A percentile compares a stretch with the other conserved stretches of the same genome.
These are phyloP conservation scores for Dactylis glomerata DNA, from an alignment of 176 grass and related monocot genomes.

Conservation along the genomic window DNA sequence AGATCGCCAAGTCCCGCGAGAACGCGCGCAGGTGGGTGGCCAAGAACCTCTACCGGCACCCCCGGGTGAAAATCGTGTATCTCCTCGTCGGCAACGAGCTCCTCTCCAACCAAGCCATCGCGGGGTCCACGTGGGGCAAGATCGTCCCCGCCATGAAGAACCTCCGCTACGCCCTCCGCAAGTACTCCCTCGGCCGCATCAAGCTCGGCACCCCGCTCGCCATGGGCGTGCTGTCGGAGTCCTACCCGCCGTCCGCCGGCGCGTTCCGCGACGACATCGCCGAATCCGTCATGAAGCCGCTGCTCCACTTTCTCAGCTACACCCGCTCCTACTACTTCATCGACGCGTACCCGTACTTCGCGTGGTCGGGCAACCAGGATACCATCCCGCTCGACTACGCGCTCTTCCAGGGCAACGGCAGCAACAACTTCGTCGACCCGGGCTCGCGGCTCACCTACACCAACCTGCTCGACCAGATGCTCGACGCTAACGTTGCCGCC, in stretches of 20 bases:
- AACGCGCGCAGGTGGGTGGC: constrained; percentile 52
- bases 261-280: constrained; percentile 66
- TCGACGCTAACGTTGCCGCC: constrained; percentile 51
- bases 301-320: constrained; percentile 51
- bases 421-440: constrained; percentile 44
- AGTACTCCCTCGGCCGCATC: constrained; percentile 11
- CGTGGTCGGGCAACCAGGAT: constrained; percentile 24
- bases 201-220: constrained; percentile 66
- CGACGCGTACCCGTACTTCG: constrained; percentile 63
- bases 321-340: constrained; percentile 55
- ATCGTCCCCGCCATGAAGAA: constrained; percentile 68
- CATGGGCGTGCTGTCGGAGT: constrained; percentile 51
- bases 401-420: constrained; percentile 36
- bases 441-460: constrained; percentile 44
- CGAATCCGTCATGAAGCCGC: constrained; percentile 34
- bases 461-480: constrained; percentile 69
- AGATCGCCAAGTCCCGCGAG: constrained; percentile 40
- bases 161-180: constrained; percentile 39
- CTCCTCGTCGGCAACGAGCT: constrained; percentile 93
- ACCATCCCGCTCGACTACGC: constrained; percentile 56
- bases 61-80: constrained; percentile 35
- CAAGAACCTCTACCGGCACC: constrained; percentile 46
- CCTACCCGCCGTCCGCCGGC: constrained; percentile 63
- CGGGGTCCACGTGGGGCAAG: constrained; percentile 43
- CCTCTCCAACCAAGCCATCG: constrained; percentile 54